These are phyloP conservation scores for Myxozyma melibiosi DNA, from an alignment of 805 yeast genomes.

Conservation along the genomic window DNA sequence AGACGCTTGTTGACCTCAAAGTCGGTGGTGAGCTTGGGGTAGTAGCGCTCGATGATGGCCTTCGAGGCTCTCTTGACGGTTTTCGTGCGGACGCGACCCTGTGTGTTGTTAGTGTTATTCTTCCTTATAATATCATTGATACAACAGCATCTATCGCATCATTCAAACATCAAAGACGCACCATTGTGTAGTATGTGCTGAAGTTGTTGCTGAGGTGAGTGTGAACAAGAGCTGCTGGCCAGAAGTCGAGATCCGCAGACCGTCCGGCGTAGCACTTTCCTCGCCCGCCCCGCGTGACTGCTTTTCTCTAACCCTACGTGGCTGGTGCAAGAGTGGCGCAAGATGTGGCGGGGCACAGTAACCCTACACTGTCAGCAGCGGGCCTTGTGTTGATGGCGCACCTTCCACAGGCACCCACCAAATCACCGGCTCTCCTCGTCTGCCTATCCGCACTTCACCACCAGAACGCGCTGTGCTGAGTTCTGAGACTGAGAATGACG, in stretches of 20 bases:
- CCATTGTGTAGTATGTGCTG: conserved; percentile 17
- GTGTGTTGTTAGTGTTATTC: conserved; percentile 18
- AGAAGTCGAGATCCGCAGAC: conserved; percentile 2
- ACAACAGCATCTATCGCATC: neutral
- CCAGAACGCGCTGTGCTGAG: too few relatives aligned
- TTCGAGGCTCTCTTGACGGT: conserved; percentile 99
- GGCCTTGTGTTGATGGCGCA: neutral
- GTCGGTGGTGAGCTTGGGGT: conserved; percentile 99
- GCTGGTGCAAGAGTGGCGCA: neutral
- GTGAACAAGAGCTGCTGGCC: conserved; percentile 3
- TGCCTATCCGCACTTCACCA: too few relatives aligned
- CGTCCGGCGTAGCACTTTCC: neutral
- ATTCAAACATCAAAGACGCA: neutral
- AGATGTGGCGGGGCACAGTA: neutral
- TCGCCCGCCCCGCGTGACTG: conserved; percentile 12
- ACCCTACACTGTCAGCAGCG: neutral
- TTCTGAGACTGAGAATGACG: conserved; percentile 39
- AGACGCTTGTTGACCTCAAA: conserved; percentile 99
- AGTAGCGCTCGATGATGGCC: conserved; percentile 98
- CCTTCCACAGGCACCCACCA: too few relatives aligned
- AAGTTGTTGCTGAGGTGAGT: neutral
- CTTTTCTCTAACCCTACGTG: conserved; percentile 7
- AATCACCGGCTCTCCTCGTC: too few relatives aligned
- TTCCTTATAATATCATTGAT: neutral
- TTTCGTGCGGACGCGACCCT: conserved; percentile 99